Conservation (phyloP, 176 grass and related monocot species). For the Hyparrhenia diplandra region DNA sequence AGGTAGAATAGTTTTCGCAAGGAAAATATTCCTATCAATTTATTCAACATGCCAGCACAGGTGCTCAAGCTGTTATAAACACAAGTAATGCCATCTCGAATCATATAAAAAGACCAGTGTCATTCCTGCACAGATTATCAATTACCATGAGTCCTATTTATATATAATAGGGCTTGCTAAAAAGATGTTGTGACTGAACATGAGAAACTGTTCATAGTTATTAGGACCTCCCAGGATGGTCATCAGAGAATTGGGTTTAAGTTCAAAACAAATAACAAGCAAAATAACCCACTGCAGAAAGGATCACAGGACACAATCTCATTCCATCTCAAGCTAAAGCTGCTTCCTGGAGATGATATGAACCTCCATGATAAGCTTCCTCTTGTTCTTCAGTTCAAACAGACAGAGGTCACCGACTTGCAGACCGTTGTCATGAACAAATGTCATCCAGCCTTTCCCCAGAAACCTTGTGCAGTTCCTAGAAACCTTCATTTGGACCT, state of each 20-base stretch:
- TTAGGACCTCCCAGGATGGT: background rate
- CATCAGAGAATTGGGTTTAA: background rate
- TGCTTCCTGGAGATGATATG: conserved; percentile 25
- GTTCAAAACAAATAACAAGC: background rate
- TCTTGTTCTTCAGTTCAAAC: conserved; percentile 36
- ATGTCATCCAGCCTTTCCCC: conserved; percentile 9
- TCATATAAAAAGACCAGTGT: background rate
- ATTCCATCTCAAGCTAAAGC: background rate
- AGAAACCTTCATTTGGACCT: background rate
- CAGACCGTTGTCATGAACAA: conserved; percentile 35
- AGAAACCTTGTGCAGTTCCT: background rate
- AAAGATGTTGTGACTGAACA: background rate
- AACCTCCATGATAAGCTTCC: conserved; percentile 25
- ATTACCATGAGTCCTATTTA: background rate
- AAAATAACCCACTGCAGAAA: background rate
- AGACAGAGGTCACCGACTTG: conserved; percentile 44
- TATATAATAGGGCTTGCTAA: background rate
- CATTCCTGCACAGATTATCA: background rate
- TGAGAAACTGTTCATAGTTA: background rate
- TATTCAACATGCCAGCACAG: background rate
- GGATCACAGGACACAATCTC: background rate
- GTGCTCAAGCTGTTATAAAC: background rate
- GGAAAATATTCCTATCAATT: background rate
- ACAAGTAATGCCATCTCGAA: background rate
- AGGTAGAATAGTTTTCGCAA: background rate